Evolutionary conservation across 371 early-diverging fungal genomes (phyloP), one percentile per base, ranked within the genome.

Genomic region (Mucor piriformis): DNA sequence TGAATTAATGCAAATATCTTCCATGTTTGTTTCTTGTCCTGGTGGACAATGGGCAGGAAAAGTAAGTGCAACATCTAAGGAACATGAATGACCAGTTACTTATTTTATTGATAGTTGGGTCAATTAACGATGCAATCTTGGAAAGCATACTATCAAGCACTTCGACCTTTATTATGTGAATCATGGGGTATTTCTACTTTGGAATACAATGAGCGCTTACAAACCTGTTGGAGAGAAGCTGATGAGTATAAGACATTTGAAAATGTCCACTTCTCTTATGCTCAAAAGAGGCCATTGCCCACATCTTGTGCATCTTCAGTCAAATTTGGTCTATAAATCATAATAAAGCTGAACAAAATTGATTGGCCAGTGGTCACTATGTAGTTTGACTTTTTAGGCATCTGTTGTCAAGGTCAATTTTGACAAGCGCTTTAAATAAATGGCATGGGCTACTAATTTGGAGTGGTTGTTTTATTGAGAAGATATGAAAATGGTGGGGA

Each of bases 41-140:
- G 79, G 76, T n/a, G 79, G 79, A 25, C 68, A 73, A 59, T 79
- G 79, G 79, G 79, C 79, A 16, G 79, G 79, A 47, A 79, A 79
- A 65, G 79, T 78, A 75, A 63, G 16, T 13, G 25, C 3, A 11
- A 13, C 11, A 13, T 46, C 21, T 24, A 5, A 5, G 43, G 43
- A 5, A 13, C 10, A 13, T 32, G 8, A 13, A 18, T 13, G n/a
- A 40, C 0, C 15, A 25, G 6, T 12, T 27, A 34, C 11, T n/a
- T 27, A 4, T 37, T 40, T 44, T 56, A 37, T 10, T 35, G 33
- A 10, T 66, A 78, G 79, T 56, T 79, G 42, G 79, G 79, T 0
- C 76, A 76, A 47, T 54, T 79, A 42, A 73, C 79, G 0, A 57
- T 79, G 49, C 79, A 79, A 54, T 68, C 76, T 15, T 79, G 79